These are phyloP conservation scores for Brettanomyces bruxellensis DNA, from an alignment of 805 yeast species.

Conservation along the genomic window DNA sequence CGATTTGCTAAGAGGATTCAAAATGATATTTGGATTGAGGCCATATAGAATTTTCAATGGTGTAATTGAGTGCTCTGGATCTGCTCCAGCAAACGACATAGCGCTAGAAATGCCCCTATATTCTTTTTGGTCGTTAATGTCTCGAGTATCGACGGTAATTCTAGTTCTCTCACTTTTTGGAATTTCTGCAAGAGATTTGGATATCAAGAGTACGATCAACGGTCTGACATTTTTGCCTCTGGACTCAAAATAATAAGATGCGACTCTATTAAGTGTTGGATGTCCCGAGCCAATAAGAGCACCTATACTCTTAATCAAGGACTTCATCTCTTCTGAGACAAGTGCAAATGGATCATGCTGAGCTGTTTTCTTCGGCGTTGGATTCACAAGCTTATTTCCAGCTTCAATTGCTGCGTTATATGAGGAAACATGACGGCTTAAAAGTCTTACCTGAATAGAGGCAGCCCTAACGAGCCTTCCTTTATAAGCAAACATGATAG, in stretches of 20 bases:
- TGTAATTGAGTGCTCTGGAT: slow-evolving; percentile 56
- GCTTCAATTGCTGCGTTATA: slow-evolving; percentile 54
- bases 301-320: slow-evolving; percentile 80
- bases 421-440: slow-evolving; percentile 20
- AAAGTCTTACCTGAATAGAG: not conserved
- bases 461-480: not conserved
- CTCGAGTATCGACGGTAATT: slow-evolving; percentile 49
- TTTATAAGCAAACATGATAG: not conserved
- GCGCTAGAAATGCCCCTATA: slow-evolving; percentile 48
- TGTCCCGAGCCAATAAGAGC: slow-evolving; percentile 85
- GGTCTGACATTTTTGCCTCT: slow-evolving; percentile 97
- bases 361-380: slow-evolving; percentile 24
- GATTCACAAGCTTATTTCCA: slow-evolving; percentile 69
- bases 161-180: slow-evolving; percentile 63
- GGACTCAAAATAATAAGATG: slow-evolving; percentile 91
- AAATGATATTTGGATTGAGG: slow-evolving; percentile 71
- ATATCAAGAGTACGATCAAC: slow-evolving; percentile 69
- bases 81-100: slow-evolving; percentile 50
- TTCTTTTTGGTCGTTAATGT: slow-evolving; percentile 59
- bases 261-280: slow-evolving; percentile 83
- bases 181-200: slow-evolving; percentile 71
- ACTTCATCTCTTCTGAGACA: slow-evolving; percentile 89
- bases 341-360: slow-evolving; percentile 72
- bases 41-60: slow-evolving; percentile 85
- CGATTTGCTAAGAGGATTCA: slow-evolving; percentile 79